phyloP scores from a whole-genome alignment of 768 basidiomycete species.

The Kwoniella botswanensis region DNA sequence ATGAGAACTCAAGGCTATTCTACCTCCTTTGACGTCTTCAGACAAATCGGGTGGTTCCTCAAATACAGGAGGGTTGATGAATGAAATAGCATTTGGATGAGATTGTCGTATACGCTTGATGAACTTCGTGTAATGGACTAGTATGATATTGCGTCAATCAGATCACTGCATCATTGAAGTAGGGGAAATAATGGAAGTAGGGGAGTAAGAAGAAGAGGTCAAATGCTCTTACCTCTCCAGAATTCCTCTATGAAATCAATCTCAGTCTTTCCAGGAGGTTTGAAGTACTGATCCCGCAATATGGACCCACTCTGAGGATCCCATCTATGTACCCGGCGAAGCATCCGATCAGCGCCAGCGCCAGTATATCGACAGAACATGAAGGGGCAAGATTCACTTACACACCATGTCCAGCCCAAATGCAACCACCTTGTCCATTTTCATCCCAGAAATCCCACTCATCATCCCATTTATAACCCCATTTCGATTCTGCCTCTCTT shows the following conservation, averaged over 20 bases:
- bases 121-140: conserved; percentile 42
- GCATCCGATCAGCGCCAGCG: conserved; percentile 31
- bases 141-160: too few relatives aligned
- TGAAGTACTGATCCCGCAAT: conserved; percentile 78
- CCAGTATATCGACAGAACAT: neutral
- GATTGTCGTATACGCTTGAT: conserved; percentile 61
- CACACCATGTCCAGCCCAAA: conserved; percentile 55
- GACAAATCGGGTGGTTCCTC: conserved; percentile 71
- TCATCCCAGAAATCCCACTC: conserved; percentile 57
- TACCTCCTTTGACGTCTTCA: conserved; percentile 66
- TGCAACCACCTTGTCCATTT: conserved; percentile 71
- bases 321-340: conserved; percentile 62
- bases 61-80: conserved; percentile 91
- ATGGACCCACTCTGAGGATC: conserved; percentile 70
- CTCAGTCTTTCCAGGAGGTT: conserved; percentile 55
- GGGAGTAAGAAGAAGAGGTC: neutral
- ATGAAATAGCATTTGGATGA: conserved; percentile 84
- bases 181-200: neutral
- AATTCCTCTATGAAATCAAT: conserved; percentile 78
- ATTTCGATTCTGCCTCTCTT: conserved; percentile 61
- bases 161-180: neutral
- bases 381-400: conserved; percentile 15
- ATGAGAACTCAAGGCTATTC: conserved; percentile 79
- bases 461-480: conserved; percentile 80
- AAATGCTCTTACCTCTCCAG: conserved; percentile 65